Conservation (phyloP, 2,329 filamentous ascomycete species). For the Albophoma yamanashiensis region DNA sequence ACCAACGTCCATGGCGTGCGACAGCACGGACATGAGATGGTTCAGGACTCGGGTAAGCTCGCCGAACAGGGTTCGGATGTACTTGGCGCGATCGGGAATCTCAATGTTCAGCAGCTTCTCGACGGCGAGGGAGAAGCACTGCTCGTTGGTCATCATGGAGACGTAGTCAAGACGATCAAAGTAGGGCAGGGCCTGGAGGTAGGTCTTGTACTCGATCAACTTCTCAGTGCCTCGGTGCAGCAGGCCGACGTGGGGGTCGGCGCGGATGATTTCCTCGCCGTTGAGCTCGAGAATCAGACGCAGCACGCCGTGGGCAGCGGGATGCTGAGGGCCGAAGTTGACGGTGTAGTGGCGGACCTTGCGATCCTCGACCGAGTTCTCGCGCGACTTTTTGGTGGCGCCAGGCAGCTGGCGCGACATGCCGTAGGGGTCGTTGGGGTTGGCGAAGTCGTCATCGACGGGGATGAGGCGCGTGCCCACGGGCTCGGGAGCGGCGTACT, state of each 20-base stretch:
- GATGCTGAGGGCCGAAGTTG: conserved; percentile 98
- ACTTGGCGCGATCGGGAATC: conserved; percentile 91
- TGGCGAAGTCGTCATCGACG: conserved; percentile 52
- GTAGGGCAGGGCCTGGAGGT: conserved; percentile 94
- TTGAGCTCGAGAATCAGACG: conserved; percentile 95
- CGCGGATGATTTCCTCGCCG: conserved; percentile 93
- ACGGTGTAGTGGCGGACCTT: conserved; percentile 99
- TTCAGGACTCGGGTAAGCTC: conserved; percentile 92
- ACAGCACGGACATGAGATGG: conserved; percentile 95
- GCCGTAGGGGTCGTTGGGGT: conserved; percentile 39
- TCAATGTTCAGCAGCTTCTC: conserved; percentile 98
- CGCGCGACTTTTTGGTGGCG: conserved; percentile 32
- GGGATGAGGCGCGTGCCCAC: conserved; percentile 51
- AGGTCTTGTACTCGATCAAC: conserved; percentile 99
- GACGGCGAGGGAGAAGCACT: conserved; percentile 89
- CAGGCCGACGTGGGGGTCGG: conserved; percentile 92
- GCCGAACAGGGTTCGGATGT: conserved; percentile 88
- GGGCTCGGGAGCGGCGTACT: conserved; percentile 45
- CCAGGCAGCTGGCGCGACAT: conserved; percentile 30
- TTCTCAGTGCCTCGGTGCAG: conserved; percentile 97
- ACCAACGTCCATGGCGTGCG: conserved; percentile 98
- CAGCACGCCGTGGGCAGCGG: conserved; percentile 94
- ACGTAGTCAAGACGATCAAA: conserved; percentile 98
- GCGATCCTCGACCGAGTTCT: conserved; percentile 46
- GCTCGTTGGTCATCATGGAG: conserved; percentile 99